Conservation (phyloP, 2,329 filamentous ascomycete species). For the Curvularia sp. region DNA sequence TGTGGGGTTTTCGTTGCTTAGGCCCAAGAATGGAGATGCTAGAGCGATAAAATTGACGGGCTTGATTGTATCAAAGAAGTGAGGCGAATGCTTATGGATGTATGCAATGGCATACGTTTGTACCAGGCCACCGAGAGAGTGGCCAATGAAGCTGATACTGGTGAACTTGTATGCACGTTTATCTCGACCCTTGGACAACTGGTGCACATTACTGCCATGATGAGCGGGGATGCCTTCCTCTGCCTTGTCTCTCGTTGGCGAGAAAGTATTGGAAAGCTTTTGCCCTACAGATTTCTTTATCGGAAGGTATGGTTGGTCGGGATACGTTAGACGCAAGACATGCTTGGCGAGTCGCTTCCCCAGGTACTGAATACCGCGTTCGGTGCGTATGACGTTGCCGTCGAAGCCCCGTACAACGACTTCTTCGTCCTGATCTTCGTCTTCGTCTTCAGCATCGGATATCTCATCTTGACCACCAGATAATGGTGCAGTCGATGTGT, state of each 20-base stretch:
- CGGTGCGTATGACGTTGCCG: slow-evolving; percentile 88
- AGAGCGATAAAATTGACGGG: slow-evolving; percentile 91
- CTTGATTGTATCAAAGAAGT: slow-evolving; percentile 85
- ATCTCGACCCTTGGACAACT: slow-evolving; percentile 54
- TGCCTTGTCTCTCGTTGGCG: slow-evolving; percentile 51
- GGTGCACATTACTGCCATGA: slow-evolving; percentile 67
- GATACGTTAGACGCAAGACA: slow-evolving; percentile 87
- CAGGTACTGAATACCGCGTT: slow-evolving; percentile 95
- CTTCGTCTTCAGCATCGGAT: slow-evolving; percentile 60
- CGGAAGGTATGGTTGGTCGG: slow-evolving; percentile 88
- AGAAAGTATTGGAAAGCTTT: slow-evolving; percentile 58
- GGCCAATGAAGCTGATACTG: slow-evolving; percentile 92
- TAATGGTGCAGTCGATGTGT: slow-evolving; percentile 55
- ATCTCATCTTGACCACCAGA: slow-evolving; percentile 61
- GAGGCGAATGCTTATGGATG: slow-evolving; percentile 92
- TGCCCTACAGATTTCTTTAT: slow-evolving; percentile 62
- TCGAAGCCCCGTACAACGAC: slow-evolving; percentile 89
- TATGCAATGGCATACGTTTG: slow-evolving; percentile 96
- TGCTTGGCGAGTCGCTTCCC: slow-evolving; percentile 94
- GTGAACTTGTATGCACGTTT: slow-evolving; percentile 79
- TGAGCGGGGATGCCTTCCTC: slow-evolving; percentile 61
- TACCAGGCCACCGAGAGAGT: slow-evolving; percentile 87
- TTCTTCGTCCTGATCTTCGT: slow-evolving; percentile 82
- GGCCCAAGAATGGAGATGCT: slow-evolving; percentile 84
- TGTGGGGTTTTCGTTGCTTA: slow-evolving; percentile 96